Evolutionary conservation across 179 eudicot species (phyloP), one percentile per base, ranked within the genome.

Genomic region (Corrigiola litoralis): DNA sequence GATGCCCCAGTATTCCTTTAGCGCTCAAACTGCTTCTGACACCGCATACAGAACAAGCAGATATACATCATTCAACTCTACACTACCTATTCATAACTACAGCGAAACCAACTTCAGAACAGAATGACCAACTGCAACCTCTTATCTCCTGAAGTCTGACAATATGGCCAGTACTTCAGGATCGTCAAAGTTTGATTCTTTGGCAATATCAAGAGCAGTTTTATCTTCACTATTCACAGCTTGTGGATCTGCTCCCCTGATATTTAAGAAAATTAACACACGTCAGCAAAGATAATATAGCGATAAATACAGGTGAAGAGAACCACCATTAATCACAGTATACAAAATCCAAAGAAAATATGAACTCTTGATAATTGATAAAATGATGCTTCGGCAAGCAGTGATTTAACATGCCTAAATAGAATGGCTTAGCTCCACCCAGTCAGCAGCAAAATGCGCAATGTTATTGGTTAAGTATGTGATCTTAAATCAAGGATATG

Each of bases 211-310:
- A 58, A 82, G 70, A 9, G 88, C 78, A 37, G 77, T 78, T 75
- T 79, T 83, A 71, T 84, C 86, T 75, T 81, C 90, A 7, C 68
- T 72, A 47, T 81, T 74, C 45, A 79, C 64, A 66, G 86, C 87
- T 46, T 58, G 84, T 51, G 84, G 82, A 74, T 86, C 82, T 62
- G 92, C 97, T 62, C 97, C 92, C 82, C 97, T 90, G 88, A 77
- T 75, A 34, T 37, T 28, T 37, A 10, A 42, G 47, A 21, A 46
- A 41, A 47, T 45, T 34, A 32, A 10, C 27, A 63, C 6, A 27
- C 40, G 18, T 47, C 55, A 45, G 45, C n/a, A 29, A 7, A 6
- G 16, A n/a, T 47, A 47, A 18, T 4, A 53, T 16, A 5, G 24
- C 20, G 18, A 9, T 21, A 8, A 14, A 40, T 40, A 10, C 44